Evolutionary conservation across 2,329 filamentous ascomycete species (phyloP).

Genomic region (Decorospora gaudefroyi): DNA sequence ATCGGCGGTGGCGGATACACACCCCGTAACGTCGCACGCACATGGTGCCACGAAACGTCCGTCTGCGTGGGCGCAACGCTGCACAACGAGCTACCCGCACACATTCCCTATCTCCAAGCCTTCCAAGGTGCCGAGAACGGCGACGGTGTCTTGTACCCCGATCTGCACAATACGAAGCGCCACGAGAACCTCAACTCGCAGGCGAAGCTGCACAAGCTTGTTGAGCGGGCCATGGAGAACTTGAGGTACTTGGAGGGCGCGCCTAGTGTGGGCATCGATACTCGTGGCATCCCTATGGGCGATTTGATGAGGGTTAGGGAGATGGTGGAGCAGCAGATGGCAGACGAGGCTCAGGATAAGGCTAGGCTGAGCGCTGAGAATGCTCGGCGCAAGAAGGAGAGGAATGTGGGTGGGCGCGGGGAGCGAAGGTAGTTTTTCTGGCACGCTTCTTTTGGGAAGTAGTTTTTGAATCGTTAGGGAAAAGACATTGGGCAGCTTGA

Average conservation of each 20-base stretch:
- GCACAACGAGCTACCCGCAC: slow-evolving; percentile 71
- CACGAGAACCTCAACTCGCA: slow-evolving; percentile 78
- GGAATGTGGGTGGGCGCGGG: slow-evolving; percentile 52
- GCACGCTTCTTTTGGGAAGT: too few relatives aligned
- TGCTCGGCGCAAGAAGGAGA: slow-evolving; percentile 49
- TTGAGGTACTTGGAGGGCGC: slow-evolving; percentile 81
- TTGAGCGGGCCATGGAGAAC: slow-evolving; percentile 81
- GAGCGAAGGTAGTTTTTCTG: slow-evolving; percentile 43
- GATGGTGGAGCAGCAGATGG: slow-evolving; percentile 69
- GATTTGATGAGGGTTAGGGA: slow-evolving; percentile 59
- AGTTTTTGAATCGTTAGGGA: too few relatives aligned
- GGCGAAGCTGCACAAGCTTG: slow-evolving; percentile 74
- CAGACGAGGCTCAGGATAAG: slow-evolving; percentile 65
- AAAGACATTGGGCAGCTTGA: not conserved
- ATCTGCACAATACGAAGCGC: slow-evolving; percentile 74
- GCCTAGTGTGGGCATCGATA: slow-evolving; percentile 76
- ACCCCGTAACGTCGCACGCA: slow-evolving; percentile 90
- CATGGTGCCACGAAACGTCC: slow-evolving; percentile 95
- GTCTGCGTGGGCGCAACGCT: slow-evolving; percentile 81
- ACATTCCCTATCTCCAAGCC: slow-evolving; percentile 84
- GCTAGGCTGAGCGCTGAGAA: slow-evolving; percentile 62
- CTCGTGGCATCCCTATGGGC: slow-evolving; percentile 77
- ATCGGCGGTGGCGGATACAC: slow-evolving; percentile 97
- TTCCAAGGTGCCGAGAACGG: slow-evolving; percentile 78
- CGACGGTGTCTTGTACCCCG: slow-evolving; percentile 74